These are phyloP conservation scores for Rhamnella rubrinervis DNA, from an alignment of 331 rosid genomes.

Conservation along the genomic window DNA sequence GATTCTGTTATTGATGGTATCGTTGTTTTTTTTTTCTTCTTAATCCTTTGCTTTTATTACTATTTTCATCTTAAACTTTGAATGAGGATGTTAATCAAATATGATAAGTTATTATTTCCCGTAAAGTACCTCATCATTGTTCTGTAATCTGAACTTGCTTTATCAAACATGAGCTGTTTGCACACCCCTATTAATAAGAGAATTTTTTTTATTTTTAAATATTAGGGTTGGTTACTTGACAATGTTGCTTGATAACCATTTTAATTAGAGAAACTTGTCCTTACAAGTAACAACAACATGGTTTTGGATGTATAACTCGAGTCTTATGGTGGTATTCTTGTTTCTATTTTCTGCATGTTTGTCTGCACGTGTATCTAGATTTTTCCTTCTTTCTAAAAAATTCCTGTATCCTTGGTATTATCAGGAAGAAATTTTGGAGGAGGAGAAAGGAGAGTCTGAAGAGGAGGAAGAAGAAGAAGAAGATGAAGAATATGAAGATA, in stretches of 20 bases:
- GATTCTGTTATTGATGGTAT: too few species aligned
- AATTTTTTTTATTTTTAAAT: neutral
- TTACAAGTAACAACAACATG: neutral
- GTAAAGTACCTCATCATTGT: too few species aligned
- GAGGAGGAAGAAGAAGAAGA: conserved; percentile 33
- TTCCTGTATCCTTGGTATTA: neutral
- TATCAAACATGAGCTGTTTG: neutral
- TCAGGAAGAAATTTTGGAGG: conserved; percentile 39
- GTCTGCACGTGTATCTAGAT: neutral
- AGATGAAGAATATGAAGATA: conserved; percentile 53
- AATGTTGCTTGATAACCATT: neutral
- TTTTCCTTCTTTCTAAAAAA: neutral
- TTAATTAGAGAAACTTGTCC: neutral
- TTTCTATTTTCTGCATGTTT: neutral
- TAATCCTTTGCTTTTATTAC: too few species aligned
- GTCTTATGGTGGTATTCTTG: neutral
- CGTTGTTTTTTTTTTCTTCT: too few species aligned
- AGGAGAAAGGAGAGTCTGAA: conserved; percentile 38
- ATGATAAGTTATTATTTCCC: too few species aligned
- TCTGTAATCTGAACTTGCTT: too few species aligned
- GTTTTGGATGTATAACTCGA: neutral
- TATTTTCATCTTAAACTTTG: too few species aligned
- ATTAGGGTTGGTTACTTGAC: neutral
- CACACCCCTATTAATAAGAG: neutral
- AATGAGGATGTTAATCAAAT: too few species aligned